These are phyloP conservation scores for Phytophthora litchii DNA, from an alignment of 352 stramenopile species.

Conservation along the genomic window DNA sequence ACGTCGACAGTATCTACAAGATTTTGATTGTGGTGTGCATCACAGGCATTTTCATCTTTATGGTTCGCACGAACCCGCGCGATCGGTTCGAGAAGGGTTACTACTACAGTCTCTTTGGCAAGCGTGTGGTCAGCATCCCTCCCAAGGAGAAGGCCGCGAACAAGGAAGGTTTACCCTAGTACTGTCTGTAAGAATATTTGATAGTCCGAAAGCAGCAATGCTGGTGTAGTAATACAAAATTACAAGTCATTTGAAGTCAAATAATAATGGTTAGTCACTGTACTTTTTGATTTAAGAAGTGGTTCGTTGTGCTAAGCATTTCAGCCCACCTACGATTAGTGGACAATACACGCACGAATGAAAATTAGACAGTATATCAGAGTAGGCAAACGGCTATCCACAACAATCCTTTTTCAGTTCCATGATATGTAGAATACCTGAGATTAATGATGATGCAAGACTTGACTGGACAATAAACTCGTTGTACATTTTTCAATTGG, in stretches of 20 bases:
- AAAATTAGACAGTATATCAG: not conserved
- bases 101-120: conserved; percentile 69
- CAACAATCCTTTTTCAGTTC: not conserved
- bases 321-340: not conserved
- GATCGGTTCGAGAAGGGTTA: conserved; percentile 78
- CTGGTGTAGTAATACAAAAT: no score
- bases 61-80: conserved; percentile 71
- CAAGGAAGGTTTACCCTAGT: conserved; percentile 31
- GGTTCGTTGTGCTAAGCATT: no score
- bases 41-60: conserved; percentile 63
- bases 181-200: conserved; percentile 20
- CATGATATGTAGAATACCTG: not conserved
- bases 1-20: conserved; percentile 79
- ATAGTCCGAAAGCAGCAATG: no score
- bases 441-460: not conserved
- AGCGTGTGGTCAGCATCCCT: conserved; percentile 69
- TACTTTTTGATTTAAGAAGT: no score
- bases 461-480: not conserved
- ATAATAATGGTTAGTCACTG: no score
- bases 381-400: not conserved
- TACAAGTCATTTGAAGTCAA: no score
- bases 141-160: conserved; percentile 41
- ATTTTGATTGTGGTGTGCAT: conserved; percentile 72
- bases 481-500: conserved; percentile 7
- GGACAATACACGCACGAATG: not conserved